A percentile compares a stretch with the other conserved stretches of the same genome.
phyloP scores from a whole-genome alignment of 2,329 filamentous ascomycete species.

The Aspergillus proliferans region DNA sequence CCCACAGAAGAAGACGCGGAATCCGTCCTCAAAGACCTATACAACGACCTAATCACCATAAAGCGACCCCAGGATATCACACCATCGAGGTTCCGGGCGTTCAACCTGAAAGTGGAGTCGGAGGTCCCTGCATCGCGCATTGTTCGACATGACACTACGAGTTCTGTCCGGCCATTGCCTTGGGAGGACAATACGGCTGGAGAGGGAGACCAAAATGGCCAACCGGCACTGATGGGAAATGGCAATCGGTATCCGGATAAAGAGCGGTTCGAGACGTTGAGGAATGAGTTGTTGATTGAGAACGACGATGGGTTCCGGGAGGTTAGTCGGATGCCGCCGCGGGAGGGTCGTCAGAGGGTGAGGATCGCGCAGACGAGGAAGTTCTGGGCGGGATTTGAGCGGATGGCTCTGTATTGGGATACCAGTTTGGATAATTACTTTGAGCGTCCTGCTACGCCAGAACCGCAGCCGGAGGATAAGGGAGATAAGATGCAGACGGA shows the following conservation, averaged over 20 bases:
- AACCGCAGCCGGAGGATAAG: slow-evolving; percentile 13
- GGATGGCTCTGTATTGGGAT: slow-evolving; percentile 59
- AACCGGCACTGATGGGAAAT: slow-evolving; percentile 39
- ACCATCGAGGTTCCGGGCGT: slow-evolving; percentile 30
- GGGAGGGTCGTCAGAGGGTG: slow-evolving; percentile 41
- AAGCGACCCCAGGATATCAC: slow-evolving; percentile 37
- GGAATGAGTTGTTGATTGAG: slow-evolving; percentile 47
- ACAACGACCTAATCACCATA: slow-evolving; percentile 40
- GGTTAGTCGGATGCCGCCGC: slow-evolving; percentile 43
- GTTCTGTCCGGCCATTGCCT: slow-evolving; percentile 32
- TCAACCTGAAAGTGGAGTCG: slow-evolving; percentile 36
- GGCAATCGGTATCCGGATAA: slow-evolving; percentile 43
- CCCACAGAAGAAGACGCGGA: slow-evolving; percentile 28
- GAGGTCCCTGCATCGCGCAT: slow-evolving; percentile 32
- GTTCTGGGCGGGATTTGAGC: slow-evolving; percentile 56
- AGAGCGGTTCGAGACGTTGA: slow-evolving; percentile 44
- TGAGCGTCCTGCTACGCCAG: slow-evolving; percentile 28
- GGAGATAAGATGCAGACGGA: slow-evolving; percentile 14
- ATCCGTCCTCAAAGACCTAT: slow-evolving; percentile 32
- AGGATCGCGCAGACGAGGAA: slow-evolving; percentile 52
- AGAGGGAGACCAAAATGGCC: slow-evolving; percentile 16
- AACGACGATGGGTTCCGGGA: slow-evolving; percentile 55
- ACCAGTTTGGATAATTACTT: slow-evolving; percentile 53
- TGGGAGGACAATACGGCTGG: slow-evolving; percentile 22
- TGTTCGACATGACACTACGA: slow-evolving; percentile 28